Evolutionary conservation across 106 monocot species (phyloP), one percentile per base, ranked within the genome.

Genomic region (Phalaenopsis aphrodite): DNA sequence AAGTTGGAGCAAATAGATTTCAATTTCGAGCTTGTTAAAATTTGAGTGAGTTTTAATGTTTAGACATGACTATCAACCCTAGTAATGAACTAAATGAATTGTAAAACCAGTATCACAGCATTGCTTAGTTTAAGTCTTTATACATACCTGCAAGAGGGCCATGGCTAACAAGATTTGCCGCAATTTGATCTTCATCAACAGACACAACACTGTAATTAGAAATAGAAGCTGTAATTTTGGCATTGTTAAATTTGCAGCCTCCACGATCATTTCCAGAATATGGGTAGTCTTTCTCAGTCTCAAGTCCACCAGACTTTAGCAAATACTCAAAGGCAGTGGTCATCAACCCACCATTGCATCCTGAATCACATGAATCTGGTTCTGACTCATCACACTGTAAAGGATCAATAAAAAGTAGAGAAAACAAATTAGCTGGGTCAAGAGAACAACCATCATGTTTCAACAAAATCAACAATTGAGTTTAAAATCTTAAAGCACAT

Each of bases 311-410:
- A 56, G 95, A 55, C 79, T 93, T 93, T 2, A 85, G 55, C 64
- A 95, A 71, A 81, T 95, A 95, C 55, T 90, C 76, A 71, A 95
- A 95, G n/a, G 95, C 95, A 67, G 84, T 91, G 5, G 89, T 95
- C 95, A 95, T 95, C 79, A 95, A 77, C 8, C 95, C 95, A 74
- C 95, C 95, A 78, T 93, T 88, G 91, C 95, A 95, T 72, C 95
- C 95, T 0, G 84, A 45, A 77, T 95, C 95, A 65, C 95, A 95
- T 38, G 93, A 68, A 77, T 82, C 86, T 48, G 93, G 79, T 75
- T 95, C 95, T 14, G 86, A 80, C 74, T 89, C 38, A 84, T 95
- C 95, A 78, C 95, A 95, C 95, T 95, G 86, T 65, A 21, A 52
- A 52, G 11, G 52, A 52, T 52, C 10, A 12, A 52, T 14, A 69